These are phyloP conservation scores for Malassezia cuniculi DNA, from an alignment of 1,284 basidiomycete genomes.

Conservation along the genomic window DNA sequence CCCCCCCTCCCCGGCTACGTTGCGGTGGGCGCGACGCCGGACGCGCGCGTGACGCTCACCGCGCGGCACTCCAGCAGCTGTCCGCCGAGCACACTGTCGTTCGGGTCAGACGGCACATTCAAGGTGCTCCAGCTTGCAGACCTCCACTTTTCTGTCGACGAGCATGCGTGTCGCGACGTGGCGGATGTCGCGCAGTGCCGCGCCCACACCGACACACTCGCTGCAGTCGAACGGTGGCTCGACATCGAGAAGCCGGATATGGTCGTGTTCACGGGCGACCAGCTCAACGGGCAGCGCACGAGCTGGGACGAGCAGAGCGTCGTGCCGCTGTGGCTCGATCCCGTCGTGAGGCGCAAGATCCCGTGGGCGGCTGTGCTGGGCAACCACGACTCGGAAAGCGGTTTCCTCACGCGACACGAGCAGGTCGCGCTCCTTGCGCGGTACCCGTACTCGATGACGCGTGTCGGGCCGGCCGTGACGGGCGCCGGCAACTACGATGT, in stretches of 20 bases:
- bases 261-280: slow-evolving; percentile 53
- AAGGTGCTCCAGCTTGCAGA: slow-evolving; percentile 41
- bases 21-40: slow-evolving; percentile 12
- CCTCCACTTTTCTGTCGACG: slow-evolving; percentile 31
- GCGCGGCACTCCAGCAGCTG: too few relatives aligned
- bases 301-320: slow-evolving; percentile 76
- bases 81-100: slow-evolving; percentile 14
- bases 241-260: slow-evolving; percentile 75
- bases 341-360: slow-evolving; percentile 61
- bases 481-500: slow-evolving; percentile 22
- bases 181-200: slow-evolving; percentile 13
- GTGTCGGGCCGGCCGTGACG: slow-evolving; percentile 62
- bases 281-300: slow-evolving; percentile 55
- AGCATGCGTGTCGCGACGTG: slow-evolving; percentile 30
- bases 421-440: slow-evolving; percentile 60
- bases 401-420: slow-evolving; percentile 27
- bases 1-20: slow-evolving; percentile 32
- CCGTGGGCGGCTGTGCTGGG: slow-evolving; percentile 80
- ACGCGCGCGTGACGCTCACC: slow-evolving; percentile 14
- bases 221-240: slow-evolving; percentile 26
- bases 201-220: slow-evolving; percentile 25
- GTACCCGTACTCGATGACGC: slow-evolving; percentile 67
- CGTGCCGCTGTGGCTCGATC: slow-evolving; percentile 69
- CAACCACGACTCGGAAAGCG: slow-evolving; percentile 54
- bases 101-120: slow-evolving; percentile 28